Evolutionary conservation across 2,329 filamentous ascomycete species (phyloP), one percentile per base, ranked within the genome.

Genomic region (Trichoderma lentiforme): DNA sequence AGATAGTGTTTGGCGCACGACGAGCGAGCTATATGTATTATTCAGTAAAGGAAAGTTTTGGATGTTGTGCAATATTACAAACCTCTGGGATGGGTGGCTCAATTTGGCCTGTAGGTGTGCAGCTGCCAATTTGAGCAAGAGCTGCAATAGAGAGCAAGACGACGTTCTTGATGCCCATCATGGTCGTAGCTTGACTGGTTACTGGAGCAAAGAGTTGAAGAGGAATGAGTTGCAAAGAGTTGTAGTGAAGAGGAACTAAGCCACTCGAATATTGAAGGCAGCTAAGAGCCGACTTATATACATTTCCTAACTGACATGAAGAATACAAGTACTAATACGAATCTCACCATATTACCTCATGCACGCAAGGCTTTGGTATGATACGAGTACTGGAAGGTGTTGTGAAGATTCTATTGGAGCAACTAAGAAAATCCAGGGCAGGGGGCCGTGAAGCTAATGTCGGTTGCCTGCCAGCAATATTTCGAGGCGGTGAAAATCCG

Each of bases 91-190:
- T 60, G 26, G 53, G 53, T 11, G 66, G 66, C 28, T 69, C 66
- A 21, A n/a, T 9, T 26, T 69, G 34, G 21, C 56, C 66, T 15
- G 56, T 51, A 18, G 66, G 66, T 6, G 65, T 32, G 53, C 53
- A 47, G 56, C 26, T 69, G 56, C 66, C 66, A n/a, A 69, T 69
- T 3, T 69, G 66, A 34, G 66, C 56, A 61, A 69, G 53, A 34
- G 66, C 66, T n/a, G 66, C 36, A 30, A 69, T 32, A n/a, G 66
- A 61, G 66, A 69, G 66, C 66, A 69, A 21, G 28, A 61, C 26
- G 36, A 26, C 56, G 56, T 61, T 69, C 57, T 69, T 69, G 39
- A 69, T 47, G 24, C 57, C 34, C 5, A 69, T 12, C 56, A 69
- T 60, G 26, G 11, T 69, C 6, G 14, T 8, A 24, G 21, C 24